A percentile compares a stretch with the other conserved stretches of the same genome.
phyloP scores from a whole-genome alignment of 306 rosid species.

The Quillaja saponaria region DNA sequence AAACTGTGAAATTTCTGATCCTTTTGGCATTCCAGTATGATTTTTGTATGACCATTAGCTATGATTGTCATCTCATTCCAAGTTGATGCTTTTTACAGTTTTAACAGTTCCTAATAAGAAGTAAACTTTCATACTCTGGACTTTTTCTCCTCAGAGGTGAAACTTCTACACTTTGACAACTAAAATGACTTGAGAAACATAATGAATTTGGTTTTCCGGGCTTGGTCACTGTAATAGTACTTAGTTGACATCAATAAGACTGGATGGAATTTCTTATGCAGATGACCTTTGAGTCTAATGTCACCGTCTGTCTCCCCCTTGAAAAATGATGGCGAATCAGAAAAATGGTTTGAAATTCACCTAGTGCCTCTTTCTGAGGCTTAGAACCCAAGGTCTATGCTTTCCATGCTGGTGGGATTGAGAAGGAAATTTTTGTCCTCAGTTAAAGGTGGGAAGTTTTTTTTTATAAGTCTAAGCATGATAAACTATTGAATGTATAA shows the following conservation, averaged over 20 bases:
- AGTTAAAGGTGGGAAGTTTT: not conserved
- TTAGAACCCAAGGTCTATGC: not conserved
- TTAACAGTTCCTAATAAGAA: not conserved
- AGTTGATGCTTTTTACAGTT: not conserved
- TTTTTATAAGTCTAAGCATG: too few species aligned
- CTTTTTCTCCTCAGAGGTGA: too few species aligned
- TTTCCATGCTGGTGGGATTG: not conserved
- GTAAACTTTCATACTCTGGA: not conserved
- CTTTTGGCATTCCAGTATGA: too few species aligned
- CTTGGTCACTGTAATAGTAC: not conserved
- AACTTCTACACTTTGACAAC: not conserved
- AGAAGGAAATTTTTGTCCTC: not conserved
- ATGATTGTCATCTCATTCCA: not conserved
- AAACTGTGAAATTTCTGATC: too few species aligned
- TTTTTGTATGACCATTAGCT: too few species aligned
- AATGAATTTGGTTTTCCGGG: not conserved
- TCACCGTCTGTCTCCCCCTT: not conserved
- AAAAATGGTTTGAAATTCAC: not conserved
- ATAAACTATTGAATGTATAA: too few species aligned
- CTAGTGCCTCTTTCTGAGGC: not conserved
- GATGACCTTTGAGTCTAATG: not conserved
- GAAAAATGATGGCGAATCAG: not conserved
- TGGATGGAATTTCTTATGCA: conserved; percentile 3
- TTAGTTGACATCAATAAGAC: not conserved
- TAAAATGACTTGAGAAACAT: not conserved